phyloP scores from a whole-genome alignment of 1,284 basidiomycete genomes.

The Fomitopsis betulina region DNA sequence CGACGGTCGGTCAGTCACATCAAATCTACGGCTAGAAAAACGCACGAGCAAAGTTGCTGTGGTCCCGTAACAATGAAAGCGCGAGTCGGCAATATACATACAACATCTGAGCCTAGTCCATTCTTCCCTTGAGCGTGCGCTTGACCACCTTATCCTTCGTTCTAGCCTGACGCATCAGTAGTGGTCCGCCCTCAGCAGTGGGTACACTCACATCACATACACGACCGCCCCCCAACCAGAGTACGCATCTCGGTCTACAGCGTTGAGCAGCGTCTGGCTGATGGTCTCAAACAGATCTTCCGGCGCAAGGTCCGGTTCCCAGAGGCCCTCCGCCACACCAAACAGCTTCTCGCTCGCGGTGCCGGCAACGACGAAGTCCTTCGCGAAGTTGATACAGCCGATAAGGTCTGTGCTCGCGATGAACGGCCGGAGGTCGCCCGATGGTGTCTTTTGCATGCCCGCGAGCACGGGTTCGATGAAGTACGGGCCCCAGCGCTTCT shows the following conservation, averaged over 20 bases:
- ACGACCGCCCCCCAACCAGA: constrained; percentile 98
- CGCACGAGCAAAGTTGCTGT: too few species aligned
- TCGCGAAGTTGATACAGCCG: constrained; percentile 92
- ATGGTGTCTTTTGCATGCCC: constrained; percentile 76
- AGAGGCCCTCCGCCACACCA: constrained; percentile 97
- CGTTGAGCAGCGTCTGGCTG: constrained; percentile 93
- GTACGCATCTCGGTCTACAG: constrained; percentile 93
- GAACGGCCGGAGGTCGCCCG: constrained; percentile 81
- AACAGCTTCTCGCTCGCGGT: constrained; percentile 93
- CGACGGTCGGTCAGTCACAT: too few species aligned
- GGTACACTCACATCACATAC: constrained; percentile 82
- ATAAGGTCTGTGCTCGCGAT: constrained; percentile 97
- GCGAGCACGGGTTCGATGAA: constrained; percentile 98
- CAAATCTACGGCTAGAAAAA: too few species aligned
- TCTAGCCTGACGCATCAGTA: constrained; percentile 34
- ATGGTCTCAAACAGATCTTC: constrained; percentile 99
- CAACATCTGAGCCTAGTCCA: constrained; percentile 64
- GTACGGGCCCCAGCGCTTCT: constrained; percentile 94
- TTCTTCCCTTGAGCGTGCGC: constrained; percentile 83
- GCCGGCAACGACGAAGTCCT: constrained; percentile 97
- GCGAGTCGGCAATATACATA: constrained; percentile 11
- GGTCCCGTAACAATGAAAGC: background rate
- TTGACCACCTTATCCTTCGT: constrained; percentile 86
- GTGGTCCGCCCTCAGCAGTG: background rate
- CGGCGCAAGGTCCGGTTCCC: constrained; percentile 95